Evolutionary conservation across 768 basidiomycete genomes (phyloP), one percentile per base, ranked within the genome.

Genomic region (Chalciporus piperatus): DNA sequence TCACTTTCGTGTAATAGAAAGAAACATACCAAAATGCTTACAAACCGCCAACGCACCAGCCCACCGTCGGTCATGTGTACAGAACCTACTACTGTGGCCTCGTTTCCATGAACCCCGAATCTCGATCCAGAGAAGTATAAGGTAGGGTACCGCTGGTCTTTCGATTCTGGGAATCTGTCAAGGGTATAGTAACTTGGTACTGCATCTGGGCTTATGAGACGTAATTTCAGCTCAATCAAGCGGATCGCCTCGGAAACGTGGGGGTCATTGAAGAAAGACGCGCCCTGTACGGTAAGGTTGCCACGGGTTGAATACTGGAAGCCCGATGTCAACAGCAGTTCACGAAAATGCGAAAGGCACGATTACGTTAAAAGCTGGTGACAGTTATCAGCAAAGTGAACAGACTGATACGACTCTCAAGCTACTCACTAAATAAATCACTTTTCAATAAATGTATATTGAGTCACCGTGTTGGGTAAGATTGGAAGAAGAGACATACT

Each of bases 191-290:
- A 55, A 22, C 38, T 37, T 20, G 63, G 62, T n/a, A 64, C 32
- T 33, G 57, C 59, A 6, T 55, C 50, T 19, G 50, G 51, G 37
- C 72, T 68, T 33, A 79, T 73, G 45, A 88, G 60, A 27, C 68
- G 69, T 16, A 88, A 69, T 44, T 77, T 74, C 50, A 86, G 66
- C 51, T 82, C 78, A 41, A 89, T 76, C 37, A 87, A 73, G 14
- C 84, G 79, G 7, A 81, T 81, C 4, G 83, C 84, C 61, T 89
- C 87, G 35, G 77, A 74, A 60, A 87, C 85, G 4, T 73, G 69
- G 17, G 70, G 64, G 48, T 81, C 63, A 19, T 74, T 76, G 63
- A 87, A 85, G 59, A 80, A 77, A 7, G 71, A 63, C 16, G 48
- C 49, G 37, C 59, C 57, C 39, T 57, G 64, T 1, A n/a, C n/a